Conservation (phyloP, 495 filamentous ascomycete species). For the Trichoderma orchidacearum region DNA sequence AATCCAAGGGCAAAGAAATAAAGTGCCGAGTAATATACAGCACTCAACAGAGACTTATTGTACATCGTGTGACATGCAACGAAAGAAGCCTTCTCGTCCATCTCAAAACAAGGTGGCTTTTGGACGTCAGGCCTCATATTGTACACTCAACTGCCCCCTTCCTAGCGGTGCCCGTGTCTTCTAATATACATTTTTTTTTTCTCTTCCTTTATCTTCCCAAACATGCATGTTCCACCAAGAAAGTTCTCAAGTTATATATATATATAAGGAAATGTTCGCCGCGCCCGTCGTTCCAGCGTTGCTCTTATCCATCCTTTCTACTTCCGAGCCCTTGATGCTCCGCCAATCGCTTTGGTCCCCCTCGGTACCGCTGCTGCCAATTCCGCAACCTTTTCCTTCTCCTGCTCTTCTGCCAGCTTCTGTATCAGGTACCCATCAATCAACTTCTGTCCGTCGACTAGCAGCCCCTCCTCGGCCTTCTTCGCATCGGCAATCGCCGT, state of each 20-base stretch:
- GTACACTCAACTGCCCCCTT: background rate
- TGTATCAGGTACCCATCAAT: constrained; percentile 28
- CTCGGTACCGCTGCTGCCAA: background rate
- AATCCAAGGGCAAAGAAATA: no score
- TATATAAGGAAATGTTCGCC: no score
- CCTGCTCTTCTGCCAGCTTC: constrained; percentile 2
- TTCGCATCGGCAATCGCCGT: constrained; percentile 32
- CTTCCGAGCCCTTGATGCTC: background rate
- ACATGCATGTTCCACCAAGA: background rate
- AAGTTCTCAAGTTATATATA: background rate
- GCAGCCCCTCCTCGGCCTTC: constrained; percentile 22
- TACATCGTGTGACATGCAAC: no score
- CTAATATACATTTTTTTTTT: background rate
- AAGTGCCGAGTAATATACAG: no score
- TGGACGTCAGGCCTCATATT: background rate
- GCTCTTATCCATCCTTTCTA: background rate
- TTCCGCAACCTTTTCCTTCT: constrained; percentile 1
- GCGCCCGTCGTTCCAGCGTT: background rate
- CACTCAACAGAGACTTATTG: no score
- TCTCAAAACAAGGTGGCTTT: background rate
- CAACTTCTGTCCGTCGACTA: constrained; percentile 41
- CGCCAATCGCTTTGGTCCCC: background rate
- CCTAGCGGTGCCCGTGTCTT: background rate
- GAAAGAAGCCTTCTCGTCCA: background rate
- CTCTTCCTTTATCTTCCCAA: background rate